phyloP scores from a whole-genome alignment of 2,329 filamentous ascomycete species.

The Xylariomycetidae sp. region DNA sequence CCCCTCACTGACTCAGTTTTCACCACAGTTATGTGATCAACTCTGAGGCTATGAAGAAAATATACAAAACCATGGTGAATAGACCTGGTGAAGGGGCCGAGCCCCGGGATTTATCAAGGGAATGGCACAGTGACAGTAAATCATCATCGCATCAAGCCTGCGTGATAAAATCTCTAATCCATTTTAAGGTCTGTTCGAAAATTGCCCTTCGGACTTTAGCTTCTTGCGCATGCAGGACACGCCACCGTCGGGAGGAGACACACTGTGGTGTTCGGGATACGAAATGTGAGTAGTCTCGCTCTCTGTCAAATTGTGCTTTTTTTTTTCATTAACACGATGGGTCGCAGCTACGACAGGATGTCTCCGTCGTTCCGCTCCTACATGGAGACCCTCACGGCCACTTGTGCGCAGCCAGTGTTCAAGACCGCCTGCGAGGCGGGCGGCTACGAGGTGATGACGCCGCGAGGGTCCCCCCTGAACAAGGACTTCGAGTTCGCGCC shows the following conservation, averaged over 20 bases:
- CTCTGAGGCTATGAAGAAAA: constrained; percentile 28
- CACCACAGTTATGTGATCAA: constrained; percentile 32
- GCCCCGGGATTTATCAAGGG: constrained; percentile 26
- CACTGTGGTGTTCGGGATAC: constrained; percentile 37
- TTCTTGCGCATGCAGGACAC: constrained; percentile 28
- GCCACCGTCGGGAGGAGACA: constrained; percentile 31
- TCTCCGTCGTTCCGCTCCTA: constrained; percentile 41
- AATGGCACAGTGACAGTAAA: constrained; percentile 33
- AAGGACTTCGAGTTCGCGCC: constrained; percentile 42
- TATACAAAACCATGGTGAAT: constrained; percentile 32
- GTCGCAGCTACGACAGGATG: constrained; percentile 46
- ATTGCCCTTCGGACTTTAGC: constrained; percentile 26
- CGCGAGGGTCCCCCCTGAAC: constrained; percentile 47
- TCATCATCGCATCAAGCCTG: too few relatives aligned
- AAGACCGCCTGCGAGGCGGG: constrained; percentile 30
- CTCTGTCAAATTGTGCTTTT: not conserved
- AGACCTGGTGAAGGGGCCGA: constrained; percentile 18
- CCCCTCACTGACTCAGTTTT: too few relatives aligned
- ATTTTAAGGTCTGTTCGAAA: constrained; percentile 23
- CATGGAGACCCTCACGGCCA: constrained; percentile 42
- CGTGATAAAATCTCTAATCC: constrained; percentile 2
- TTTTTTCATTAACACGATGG: too few relatives aligned
- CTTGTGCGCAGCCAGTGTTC: constrained; percentile 34
- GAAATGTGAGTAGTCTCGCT: constrained; percentile 23
- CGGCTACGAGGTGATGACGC: constrained; percentile 36